These are phyloP conservation scores for Annona squamosa DNA, from an alignment of 164 flowering plant species.

Conservation along the genomic window DNA sequence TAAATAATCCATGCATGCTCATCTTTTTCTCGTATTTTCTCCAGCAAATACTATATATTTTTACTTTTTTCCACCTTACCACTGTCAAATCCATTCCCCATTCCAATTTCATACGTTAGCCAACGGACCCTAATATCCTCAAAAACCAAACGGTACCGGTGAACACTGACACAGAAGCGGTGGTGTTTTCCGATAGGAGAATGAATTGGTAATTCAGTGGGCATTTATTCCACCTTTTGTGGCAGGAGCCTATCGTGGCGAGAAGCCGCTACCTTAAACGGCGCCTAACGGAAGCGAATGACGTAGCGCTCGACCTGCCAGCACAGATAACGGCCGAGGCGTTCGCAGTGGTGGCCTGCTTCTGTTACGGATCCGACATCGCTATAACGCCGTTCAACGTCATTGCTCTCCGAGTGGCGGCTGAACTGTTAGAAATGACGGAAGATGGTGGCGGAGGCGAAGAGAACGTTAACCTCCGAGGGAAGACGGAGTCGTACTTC, in stretches of 20 bases:
- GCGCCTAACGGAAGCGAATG: constrained; percentile 29
- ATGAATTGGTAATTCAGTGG: constrained; percentile 7
- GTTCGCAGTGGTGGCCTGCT: constrained; percentile 44
- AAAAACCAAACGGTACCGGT: neutral
- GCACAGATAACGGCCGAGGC: constrained; percentile 59
- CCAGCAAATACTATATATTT: no score
- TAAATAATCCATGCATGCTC: no score
- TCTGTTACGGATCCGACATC: constrained; percentile 47
- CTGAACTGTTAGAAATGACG: constrained; percentile 62
- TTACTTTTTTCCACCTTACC: no score
- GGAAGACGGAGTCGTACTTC: constrained; percentile 53
- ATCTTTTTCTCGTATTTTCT: no score
- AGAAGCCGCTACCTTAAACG: constrained; percentile 55
- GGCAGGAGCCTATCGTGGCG: constrained; percentile 44
- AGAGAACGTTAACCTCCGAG: constrained; percentile 29
- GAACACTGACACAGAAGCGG: neutral
- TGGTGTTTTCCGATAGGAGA: neutral
- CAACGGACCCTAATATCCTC: no score
- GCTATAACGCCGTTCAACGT: constrained; percentile 63
- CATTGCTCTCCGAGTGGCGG: constrained; percentile 49
- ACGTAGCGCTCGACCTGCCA: constrained; percentile 45
- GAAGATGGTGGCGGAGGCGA: constrained; percentile 12
- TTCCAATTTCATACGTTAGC: no score
- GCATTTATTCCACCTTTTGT: constrained; percentile 11
- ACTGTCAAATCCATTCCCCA: no score